A percentile compares a stretch with the other conserved stretches of the same genome.
Conservation (phyloP, 208 protist genomes). For the Leishmania amazonensis region DNA sequence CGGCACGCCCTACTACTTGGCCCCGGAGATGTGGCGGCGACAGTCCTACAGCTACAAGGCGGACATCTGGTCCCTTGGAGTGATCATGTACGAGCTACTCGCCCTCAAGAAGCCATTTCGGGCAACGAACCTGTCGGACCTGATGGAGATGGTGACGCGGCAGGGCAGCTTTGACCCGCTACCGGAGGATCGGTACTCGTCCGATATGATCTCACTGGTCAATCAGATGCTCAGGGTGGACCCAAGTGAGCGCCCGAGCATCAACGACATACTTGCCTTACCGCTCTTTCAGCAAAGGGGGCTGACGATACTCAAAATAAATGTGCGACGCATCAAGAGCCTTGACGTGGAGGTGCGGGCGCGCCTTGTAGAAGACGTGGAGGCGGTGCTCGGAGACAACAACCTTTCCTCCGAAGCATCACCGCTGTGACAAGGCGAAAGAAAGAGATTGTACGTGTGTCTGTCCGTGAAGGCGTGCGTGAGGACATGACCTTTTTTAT, state of each 20-base stretch:
- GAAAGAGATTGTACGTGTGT: neutral
- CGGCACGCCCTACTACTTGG: slow-evolving; percentile 90
- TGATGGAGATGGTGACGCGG: slow-evolving; percentile 59
- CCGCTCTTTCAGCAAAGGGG: slow-evolving; percentile 43
- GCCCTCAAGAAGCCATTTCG: slow-evolving; percentile 71
- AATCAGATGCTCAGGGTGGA: slow-evolving; percentile 59
- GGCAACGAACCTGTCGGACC: slow-evolving; percentile 39
- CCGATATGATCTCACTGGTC: slow-evolving; percentile 38
- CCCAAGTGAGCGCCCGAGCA: slow-evolving; percentile 43
- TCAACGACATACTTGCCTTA: slow-evolving; percentile 47
- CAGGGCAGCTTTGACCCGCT: slow-evolving; percentile 50
- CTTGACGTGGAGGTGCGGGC: slow-evolving; percentile 29
- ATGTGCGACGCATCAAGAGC: slow-evolving; percentile 49
- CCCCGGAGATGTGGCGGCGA: slow-evolving; percentile 88
- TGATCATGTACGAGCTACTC: slow-evolving; percentile 84
- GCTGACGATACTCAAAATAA: slow-evolving; percentile 46
- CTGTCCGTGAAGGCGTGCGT: neutral
- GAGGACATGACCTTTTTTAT: too few species aligned
- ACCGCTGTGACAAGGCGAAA: neutral
- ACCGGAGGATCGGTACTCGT: slow-evolving; percentile 43
- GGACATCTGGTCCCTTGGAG: slow-evolving; percentile 91
- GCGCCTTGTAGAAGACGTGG: slow-evolving; percentile 43
- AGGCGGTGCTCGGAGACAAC: slow-evolving; percentile 15
- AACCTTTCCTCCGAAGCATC: neutral
- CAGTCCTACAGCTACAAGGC: slow-evolving; percentile 90